Evolutionary conservation across 1,284 basidiomycete genomes (phyloP).

Genomic region (Earliella scabrosa): DNA sequence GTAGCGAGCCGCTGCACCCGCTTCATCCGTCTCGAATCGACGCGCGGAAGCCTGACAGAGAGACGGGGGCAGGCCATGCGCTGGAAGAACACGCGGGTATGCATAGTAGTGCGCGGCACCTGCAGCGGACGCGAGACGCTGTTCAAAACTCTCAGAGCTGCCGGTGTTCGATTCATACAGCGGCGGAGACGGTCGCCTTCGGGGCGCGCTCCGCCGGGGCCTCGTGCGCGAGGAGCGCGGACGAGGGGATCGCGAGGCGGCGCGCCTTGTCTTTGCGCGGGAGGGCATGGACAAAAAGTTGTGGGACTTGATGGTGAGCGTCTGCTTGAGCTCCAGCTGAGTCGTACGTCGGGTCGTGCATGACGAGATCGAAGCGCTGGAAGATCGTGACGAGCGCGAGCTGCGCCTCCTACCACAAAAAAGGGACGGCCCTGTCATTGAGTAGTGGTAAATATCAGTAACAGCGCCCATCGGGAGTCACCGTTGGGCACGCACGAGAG

Average conservation of each 20-base stretch:
- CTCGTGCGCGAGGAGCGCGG: neutral
- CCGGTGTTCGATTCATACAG: slow-evolving; percentile 56
- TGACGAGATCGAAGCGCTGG: slow-evolving; percentile 48
- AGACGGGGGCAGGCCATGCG: neutral
- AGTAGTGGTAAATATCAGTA: too few relatives aligned
- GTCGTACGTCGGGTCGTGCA: slow-evolving; percentile 48
- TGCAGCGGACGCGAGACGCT: slow-evolving; percentile 48
- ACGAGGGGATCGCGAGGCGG: slow-evolving; percentile 21
- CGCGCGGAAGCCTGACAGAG: slow-evolving; percentile 42
- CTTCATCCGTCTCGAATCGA: too few relatives aligned
- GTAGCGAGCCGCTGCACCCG: too few relatives aligned
- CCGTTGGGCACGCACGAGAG: too few relatives aligned
- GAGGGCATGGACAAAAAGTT: slow-evolving; percentile 46
- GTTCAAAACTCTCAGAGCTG: slow-evolving; percentile 53
- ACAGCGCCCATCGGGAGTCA: too few relatives aligned
- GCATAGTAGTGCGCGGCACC: slow-evolving; percentile 40
- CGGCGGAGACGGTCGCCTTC: neutral
- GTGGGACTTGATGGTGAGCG: slow-evolving; percentile 53
- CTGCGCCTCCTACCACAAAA: slow-evolving; percentile 53
- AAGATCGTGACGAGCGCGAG: slow-evolving; percentile 47
- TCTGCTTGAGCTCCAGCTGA: slow-evolving; percentile 48
- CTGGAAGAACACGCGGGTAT: too few relatives aligned
- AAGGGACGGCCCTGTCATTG: slow-evolving; percentile 48
- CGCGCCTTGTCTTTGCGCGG: slow-evolving; percentile 34
- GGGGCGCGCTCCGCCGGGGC: neutral